Percentiles rank a stretch among this genome's conserved stretches.
Conservation (phyloP, 2,329 filamentous ascomycete species). For the Alternaria triticina region DNA sequence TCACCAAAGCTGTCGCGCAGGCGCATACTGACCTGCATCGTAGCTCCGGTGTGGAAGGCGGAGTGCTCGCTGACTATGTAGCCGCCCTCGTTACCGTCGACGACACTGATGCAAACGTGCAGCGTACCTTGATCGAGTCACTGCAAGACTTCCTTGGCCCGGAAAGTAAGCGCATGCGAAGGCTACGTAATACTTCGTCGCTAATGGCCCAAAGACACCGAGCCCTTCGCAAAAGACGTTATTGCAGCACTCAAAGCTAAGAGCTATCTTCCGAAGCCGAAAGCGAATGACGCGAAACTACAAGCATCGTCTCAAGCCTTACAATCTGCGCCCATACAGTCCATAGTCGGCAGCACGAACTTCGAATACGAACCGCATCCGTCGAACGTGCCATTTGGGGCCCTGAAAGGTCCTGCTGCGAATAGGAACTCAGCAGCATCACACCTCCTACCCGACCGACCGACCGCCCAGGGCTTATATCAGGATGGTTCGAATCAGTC, state of each 20-base stretch:
- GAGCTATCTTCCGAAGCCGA: slow-evolving; percentile 37
- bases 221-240: slow-evolving; percentile 72
- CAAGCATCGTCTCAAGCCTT: background rate
- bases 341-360: slow-evolving; percentile 30
- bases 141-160: slow-evolving; percentile 77
- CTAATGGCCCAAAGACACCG: slow-evolving; percentile 56
- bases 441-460: slow-evolving; percentile 20
- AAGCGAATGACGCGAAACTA: slow-evolving; percentile 3
- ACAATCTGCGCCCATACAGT: slow-evolving; percentile 30
- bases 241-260: slow-evolving; percentile 70
- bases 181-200: background rate
- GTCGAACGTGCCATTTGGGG: slow-evolving; percentile 25
- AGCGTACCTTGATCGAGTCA: slow-evolving; percentile 72
- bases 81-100: slow-evolving; percentile 72
- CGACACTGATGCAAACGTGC: slow-evolving; percentile 68
- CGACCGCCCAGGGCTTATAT: slow-evolving; percentile 8
- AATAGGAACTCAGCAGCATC: slow-evolving; percentile 11
- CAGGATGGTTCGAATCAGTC: slow-evolving; percentile 36
- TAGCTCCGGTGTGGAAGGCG: slow-evolving; percentile 79
- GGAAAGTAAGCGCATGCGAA: slow-evolving; percentile 51
- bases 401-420: slow-evolving; percentile 32
- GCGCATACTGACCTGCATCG: slow-evolving; percentile 5
- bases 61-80: slow-evolving; percentile 86
- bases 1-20: background rate
- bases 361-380: slow-evolving; percentile 25